Conservation (phyloP, 2,329 filamentous ascomycete species). For the Sarocladiaceae sp. region DNA sequence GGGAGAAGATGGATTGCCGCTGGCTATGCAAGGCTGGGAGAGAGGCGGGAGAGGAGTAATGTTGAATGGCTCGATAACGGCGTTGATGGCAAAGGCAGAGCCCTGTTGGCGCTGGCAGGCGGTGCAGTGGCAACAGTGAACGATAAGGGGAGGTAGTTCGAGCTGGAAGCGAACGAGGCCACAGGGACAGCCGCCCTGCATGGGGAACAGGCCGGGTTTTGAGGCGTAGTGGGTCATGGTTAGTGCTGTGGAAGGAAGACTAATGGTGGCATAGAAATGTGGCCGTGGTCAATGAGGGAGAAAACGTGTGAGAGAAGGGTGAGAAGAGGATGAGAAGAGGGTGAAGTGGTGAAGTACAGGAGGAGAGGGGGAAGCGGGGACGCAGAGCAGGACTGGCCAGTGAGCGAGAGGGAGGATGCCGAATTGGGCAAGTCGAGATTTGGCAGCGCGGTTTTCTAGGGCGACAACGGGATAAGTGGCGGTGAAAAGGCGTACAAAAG, state of each 20-base stretch:
- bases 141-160: conserved; percentile 41
- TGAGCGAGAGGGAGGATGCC: conserved; percentile 20
- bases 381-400: conserved; percentile 18
- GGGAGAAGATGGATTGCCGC: not conserved
- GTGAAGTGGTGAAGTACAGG: conserved; percentile 6
- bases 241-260: not conserved
- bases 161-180: conserved; percentile 59
- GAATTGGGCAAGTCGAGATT: conserved; percentile 22
- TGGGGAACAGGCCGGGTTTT: conserved; percentile 20
- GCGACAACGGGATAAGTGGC: not conserved
- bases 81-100: conserved; percentile 26
- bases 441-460: too few species aligned
- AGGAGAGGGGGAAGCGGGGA: conserved; percentile 3
- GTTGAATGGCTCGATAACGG: conserved; percentile 30
- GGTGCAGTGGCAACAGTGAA: conserved; percentile 35
- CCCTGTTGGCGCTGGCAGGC: conserved; percentile 33
- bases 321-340: not conserved
- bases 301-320: conserved; percentile 1
- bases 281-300: not conserved
- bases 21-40: conserved; percentile 17
- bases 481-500: not conserved
- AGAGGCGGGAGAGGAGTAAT: conserved; percentile 48
- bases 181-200: conserved; percentile 52
- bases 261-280: too few species aligned
- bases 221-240: conserved; percentile 20